A percentile compares a stretch with the other conserved stretches of the same genome.
phyloP scores from a whole-genome alignment of 2,329 filamentous ascomycete species.

The Beauveria brongniartii region DNA sequence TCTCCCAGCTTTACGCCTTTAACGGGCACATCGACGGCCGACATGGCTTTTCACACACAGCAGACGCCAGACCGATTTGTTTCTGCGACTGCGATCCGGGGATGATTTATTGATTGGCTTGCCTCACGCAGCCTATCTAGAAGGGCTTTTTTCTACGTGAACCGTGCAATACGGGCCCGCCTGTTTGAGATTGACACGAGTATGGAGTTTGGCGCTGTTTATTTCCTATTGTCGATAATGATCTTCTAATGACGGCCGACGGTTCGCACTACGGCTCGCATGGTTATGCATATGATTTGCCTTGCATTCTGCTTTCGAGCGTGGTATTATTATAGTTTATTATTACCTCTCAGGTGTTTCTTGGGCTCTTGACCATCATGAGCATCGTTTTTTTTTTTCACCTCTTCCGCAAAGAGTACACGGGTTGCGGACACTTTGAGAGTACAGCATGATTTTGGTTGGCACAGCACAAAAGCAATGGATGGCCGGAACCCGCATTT shows the following conservation, averaged over 20 bases:
- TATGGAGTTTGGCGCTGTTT: slow-evolving; percentile 3
- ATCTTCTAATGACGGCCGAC: background rate
- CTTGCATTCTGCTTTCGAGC: slow-evolving; percentile 1
- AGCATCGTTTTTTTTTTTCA: background rate
- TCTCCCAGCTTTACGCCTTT: slow-evolving; percentile 38
- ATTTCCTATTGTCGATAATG: slow-evolving; percentile 1
- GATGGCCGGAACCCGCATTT: background rate
- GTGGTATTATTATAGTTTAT: slow-evolving; percentile 5
- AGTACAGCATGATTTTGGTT: slow-evolving; percentile 4
- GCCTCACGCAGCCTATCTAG: too few relatives aligned
- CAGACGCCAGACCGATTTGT: slow-evolving; percentile 35
- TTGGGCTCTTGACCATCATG: background rate
- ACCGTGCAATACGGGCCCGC: background rate
- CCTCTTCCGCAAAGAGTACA: background rate
- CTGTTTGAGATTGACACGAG: background rate
- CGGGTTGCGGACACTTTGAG: background rate
- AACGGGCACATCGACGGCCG: slow-evolving; percentile 38
- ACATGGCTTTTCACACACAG: slow-evolving; percentile 30
- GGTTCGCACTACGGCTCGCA: background rate
- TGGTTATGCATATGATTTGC: background rate
- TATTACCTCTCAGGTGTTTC: background rate
- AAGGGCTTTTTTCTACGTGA: too few relatives aligned
- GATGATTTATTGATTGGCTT: slow-evolving; percentile 16
- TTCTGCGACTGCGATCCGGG: slow-evolving; percentile 40
- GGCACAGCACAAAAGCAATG: slow-evolving; percentile 3